These are phyloP conservation scores for Apophysomyces ossiformis DNA, from an alignment of 371 early-diverging fungal species.

Conservation along the genomic window DNA sequence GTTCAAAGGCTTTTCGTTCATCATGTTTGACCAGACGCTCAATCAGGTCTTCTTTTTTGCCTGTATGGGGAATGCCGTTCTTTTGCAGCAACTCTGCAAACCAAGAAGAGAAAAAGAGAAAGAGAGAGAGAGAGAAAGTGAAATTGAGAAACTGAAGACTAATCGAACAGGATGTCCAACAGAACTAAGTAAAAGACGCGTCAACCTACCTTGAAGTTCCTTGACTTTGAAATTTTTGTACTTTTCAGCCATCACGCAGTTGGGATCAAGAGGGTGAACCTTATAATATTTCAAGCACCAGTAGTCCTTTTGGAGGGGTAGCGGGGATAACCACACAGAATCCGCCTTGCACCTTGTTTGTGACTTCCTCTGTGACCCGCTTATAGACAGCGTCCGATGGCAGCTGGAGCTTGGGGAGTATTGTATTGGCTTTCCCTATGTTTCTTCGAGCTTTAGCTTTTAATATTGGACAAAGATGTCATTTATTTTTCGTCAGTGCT, in stretches of 20 bases:
- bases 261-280: neutral
- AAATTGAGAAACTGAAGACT: neutral
- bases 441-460: no score
- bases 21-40: constrained; percentile 65
- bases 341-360: no score
- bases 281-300: neutral
- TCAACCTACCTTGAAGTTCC: constrained; percentile 59
- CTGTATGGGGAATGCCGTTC: constrained; percentile 58
- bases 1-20: constrained; percentile 52
- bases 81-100: constrained; percentile 57
- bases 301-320: no score
- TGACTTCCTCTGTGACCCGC: no score
- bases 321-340: no score
- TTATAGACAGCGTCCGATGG: no score
- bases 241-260: constrained; percentile 39
- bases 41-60: constrained; percentile 74
- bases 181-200: neutral
- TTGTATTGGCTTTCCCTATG: no score
- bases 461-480: no score
- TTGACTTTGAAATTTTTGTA: constrained; percentile 64
- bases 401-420: no score
- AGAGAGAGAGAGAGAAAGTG: neutral
- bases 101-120: neutral
- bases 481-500: no score
- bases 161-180: neutral